Evolutionary conservation across 2,329 filamentous ascomycete genomes (phyloP).

Genomic region (Colletotrichum endophyticum): DNA sequence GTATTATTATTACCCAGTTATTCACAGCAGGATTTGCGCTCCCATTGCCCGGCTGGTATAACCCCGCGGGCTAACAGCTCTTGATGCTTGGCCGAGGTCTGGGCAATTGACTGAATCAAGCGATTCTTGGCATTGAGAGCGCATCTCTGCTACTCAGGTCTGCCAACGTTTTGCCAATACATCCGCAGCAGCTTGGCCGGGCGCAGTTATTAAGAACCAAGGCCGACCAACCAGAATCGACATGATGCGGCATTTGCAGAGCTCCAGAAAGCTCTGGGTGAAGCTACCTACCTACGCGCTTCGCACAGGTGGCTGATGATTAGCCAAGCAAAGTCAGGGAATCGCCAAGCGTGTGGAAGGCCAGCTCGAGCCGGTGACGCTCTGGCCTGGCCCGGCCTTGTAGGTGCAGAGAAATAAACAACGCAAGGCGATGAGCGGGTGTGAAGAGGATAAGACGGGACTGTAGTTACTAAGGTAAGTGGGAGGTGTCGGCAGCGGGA

Average conservation of each 20-base stretch:
- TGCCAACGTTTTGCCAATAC: conserved; percentile 14
- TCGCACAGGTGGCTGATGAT: neutral
- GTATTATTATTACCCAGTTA: neutral
- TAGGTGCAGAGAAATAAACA: neutral
- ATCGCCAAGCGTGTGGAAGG: neutral
- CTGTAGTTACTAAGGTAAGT: neutral
- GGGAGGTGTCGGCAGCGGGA: neutral
- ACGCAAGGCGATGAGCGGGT: neutral
- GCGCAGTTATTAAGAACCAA: neutral
- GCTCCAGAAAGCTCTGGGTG: neutral
- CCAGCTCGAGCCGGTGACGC: neutral
- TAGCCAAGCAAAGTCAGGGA: neutral
- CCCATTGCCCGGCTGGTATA: neutral
- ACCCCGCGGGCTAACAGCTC: neutral
- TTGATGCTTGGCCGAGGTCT: neutral
- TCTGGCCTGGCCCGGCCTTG: neutral
- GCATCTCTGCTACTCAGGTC: neutral
- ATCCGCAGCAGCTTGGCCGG: conserved; percentile 16
- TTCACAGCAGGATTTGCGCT: neutral
- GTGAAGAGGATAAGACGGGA: neutral
- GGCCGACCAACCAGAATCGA: neutral
- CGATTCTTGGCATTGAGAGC: neutral
- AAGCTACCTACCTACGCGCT: neutral
- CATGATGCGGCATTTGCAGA: neutral
- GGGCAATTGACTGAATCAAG: neutral